These are phyloP conservation scores for Xylaria sp. DNA, from an alignment of 2,329 filamentous ascomycete species.

Conservation along the genomic window DNA sequence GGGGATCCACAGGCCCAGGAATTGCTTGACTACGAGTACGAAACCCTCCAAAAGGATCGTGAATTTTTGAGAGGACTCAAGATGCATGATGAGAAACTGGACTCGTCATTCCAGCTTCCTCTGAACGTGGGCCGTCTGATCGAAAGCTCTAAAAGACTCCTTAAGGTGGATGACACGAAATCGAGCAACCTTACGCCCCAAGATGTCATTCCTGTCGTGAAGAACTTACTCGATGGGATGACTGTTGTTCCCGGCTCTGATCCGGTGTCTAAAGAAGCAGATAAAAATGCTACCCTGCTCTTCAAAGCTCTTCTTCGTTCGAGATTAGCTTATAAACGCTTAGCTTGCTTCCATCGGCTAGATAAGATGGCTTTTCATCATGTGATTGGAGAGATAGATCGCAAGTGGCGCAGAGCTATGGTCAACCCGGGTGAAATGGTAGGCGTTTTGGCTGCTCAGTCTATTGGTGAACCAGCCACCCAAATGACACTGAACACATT, in stretches of 20 bases:
- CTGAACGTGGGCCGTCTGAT: slow-evolving; percentile 93
- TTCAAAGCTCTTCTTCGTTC: slow-evolving; percentile 94
- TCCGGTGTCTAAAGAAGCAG: slow-evolving; percentile 82
- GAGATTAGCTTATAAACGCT: slow-evolving; percentile 88
- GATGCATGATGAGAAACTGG: slow-evolving; percentile 71
- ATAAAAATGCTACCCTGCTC: slow-evolving; percentile 86
- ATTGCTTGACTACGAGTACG: slow-evolving; percentile 88
- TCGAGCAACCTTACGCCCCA: slow-evolving; percentile 90
- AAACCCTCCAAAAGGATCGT: slow-evolving; percentile 79
- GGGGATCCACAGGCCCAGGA: slow-evolving; percentile 90
- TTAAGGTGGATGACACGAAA: slow-evolving; percentile 85
- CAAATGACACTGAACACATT: slow-evolving; percentile 99
- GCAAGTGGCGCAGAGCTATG: slow-evolving; percentile 83
- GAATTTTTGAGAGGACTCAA: slow-evolving; percentile 77
- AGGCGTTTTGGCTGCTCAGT: slow-evolving; percentile 95
- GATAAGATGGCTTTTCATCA: slow-evolving; percentile 94
- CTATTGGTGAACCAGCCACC: slow-evolving; percentile 97
- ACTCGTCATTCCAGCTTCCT: slow-evolving; percentile 88
- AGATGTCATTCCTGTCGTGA: slow-evolving; percentile 84
- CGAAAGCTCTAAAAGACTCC: slow-evolving; percentile 87
- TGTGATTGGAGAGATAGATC: slow-evolving; percentile 89
- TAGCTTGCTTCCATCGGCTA: slow-evolving; percentile 85
- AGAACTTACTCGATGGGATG: slow-evolving; percentile 78
- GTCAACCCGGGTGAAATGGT: slow-evolving; percentile 98
- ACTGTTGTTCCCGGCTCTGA: slow-evolving; percentile 89